Percentiles rank a stretch among this genome's conserved stretches.
Evolutionary conservation across 73 alveolate species (phyloP).

Genomic region (Tetrahymena elliotti): DNA sequence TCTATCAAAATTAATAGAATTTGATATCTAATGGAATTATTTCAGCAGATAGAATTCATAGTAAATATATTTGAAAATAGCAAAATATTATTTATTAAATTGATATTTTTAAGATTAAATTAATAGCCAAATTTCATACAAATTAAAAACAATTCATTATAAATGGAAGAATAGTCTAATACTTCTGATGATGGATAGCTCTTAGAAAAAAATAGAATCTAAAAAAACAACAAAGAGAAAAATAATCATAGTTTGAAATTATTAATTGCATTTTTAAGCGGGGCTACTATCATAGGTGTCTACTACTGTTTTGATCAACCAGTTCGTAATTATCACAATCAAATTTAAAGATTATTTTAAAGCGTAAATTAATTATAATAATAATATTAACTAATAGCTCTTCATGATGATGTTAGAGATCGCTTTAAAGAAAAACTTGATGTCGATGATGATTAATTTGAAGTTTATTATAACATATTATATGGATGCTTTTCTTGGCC

Average conservation of each 20-base stretch:
- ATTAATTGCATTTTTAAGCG: neutral
- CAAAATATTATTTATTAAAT: too few species aligned
- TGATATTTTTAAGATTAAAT: neutral
- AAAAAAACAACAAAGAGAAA: neutral
- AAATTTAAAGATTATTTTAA: too few species aligned
- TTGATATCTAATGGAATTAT: too few species aligned
- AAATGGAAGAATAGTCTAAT: neutral
- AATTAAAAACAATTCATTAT: neutral
- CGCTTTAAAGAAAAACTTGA: neutral
- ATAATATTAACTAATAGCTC: neutral
- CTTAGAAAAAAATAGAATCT: neutral
- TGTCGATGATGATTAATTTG: neutral
- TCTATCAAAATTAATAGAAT: neutral
- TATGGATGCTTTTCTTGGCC: neutral
- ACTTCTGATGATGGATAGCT: neutral
- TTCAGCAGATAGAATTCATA: too few species aligned
- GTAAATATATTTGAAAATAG: neutral
- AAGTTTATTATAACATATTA: neutral
- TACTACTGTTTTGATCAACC: neutral
- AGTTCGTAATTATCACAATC: neutral
- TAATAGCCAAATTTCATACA: neutral
- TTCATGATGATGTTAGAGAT: neutral
- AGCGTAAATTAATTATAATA: neutral
- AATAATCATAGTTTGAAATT: neutral
- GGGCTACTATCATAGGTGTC: neutral